Evolutionary conservation across 2,329 filamentous ascomycete species (phyloP).

Genomic region (Ampelomyces quisqualis): DNA sequence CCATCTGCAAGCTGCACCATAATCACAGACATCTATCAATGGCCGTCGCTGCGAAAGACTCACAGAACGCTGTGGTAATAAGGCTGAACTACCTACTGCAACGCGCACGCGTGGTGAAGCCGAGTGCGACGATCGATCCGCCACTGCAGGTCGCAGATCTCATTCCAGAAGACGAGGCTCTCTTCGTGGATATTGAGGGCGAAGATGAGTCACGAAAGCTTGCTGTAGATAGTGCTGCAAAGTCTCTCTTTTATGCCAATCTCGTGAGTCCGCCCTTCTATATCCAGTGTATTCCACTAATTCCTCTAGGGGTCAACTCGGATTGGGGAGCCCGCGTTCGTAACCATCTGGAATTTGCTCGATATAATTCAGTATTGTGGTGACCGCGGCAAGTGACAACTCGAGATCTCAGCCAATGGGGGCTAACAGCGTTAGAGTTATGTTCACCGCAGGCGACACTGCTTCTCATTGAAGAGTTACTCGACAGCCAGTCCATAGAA

Average conservation of each 20-base stretch:
- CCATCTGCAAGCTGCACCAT: neutral
- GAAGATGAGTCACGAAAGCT: constrained; percentile 60
- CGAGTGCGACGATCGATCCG: constrained; percentile 46
- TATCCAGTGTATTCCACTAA: constrained; percentile 11
- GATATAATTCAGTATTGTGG: constrained; percentile 88
- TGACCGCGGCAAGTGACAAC: constrained; percentile 66
- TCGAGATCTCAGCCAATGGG: neutral
- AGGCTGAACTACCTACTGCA: constrained; percentile 46
- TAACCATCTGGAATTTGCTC: constrained; percentile 87
- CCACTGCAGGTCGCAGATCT: constrained; percentile 48
- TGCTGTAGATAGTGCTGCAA: constrained; percentile 79
- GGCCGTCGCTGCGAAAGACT: constrained; percentile 27
- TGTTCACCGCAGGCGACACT: constrained; percentile 80
- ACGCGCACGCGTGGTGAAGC: constrained; percentile 45
- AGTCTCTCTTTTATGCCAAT: constrained; percentile 75
- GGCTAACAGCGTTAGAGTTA: constrained; percentile 43
- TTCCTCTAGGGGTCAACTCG: constrained; percentile 64
- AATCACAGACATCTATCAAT: constrained; percentile 17
- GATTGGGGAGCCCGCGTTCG: constrained; percentile 77
- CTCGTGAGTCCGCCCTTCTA: constrained; percentile 60
- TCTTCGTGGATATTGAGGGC: constrained; percentile 27
- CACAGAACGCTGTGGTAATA: constrained; percentile 29
- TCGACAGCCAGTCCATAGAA: constrained; percentile 93
- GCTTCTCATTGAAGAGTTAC: constrained; percentile 88
- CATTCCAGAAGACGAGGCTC: constrained; percentile 28